A percentile compares a stretch with the other conserved stretches of the same genome.
Evolutionary conservation across 2,329 filamentous ascomycete genomes (phyloP).

Genomic region (Xylariaceae sp.): DNA sequence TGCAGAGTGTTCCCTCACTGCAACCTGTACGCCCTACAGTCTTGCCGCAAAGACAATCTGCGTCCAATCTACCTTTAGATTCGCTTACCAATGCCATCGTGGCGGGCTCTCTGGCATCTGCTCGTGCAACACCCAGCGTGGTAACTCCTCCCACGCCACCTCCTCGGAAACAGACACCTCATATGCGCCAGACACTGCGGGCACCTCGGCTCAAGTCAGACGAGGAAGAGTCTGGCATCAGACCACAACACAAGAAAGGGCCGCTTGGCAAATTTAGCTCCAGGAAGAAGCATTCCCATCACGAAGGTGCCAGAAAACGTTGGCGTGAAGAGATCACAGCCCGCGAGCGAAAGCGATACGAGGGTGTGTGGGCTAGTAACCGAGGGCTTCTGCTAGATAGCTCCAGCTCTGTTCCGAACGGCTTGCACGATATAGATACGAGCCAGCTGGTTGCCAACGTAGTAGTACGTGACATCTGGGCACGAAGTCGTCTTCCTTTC

Average conservation of each 20-base stretch:
- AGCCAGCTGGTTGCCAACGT: constrained; percentile 67
- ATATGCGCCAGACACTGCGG: constrained; percentile 70
- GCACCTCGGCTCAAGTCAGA: constrained; percentile 57
- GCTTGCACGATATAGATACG: constrained; percentile 32
- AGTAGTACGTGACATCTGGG: constrained; percentile 78
- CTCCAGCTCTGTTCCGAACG: constrained; percentile 5
- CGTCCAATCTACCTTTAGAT: constrained; percentile 59
- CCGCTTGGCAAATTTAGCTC: constrained; percentile 53
- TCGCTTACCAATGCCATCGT: constrained; percentile 77
- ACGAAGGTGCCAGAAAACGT: constrained; percentile 75
- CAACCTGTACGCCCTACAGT: constrained; percentile 17
- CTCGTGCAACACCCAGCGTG: constrained; percentile 52
- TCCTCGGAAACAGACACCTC: constrained; percentile 53
- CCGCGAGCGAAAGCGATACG: constrained; percentile 78
- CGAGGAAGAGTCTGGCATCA: constrained; percentile 55
- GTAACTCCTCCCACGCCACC: constrained; percentile 50
- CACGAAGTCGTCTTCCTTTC: constrained; percentile 67
- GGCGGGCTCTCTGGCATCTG: constrained; percentile 73
- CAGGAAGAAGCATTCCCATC: constrained; percentile 72
- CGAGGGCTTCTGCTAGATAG: constrained; percentile 59
- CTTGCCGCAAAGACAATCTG: constrained; percentile 24
- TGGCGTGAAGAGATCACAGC: constrained; percentile 79
- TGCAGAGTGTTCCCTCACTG: constrained; percentile 7
- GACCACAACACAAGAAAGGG: constrained; percentile 54
- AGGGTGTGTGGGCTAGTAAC: constrained; percentile 85